Evolutionary conservation across 2,329 filamentous ascomycete genomes (phyloP), one percentile per base, ranked within the genome.

Genomic region (Penicillium occitanis): DNA sequence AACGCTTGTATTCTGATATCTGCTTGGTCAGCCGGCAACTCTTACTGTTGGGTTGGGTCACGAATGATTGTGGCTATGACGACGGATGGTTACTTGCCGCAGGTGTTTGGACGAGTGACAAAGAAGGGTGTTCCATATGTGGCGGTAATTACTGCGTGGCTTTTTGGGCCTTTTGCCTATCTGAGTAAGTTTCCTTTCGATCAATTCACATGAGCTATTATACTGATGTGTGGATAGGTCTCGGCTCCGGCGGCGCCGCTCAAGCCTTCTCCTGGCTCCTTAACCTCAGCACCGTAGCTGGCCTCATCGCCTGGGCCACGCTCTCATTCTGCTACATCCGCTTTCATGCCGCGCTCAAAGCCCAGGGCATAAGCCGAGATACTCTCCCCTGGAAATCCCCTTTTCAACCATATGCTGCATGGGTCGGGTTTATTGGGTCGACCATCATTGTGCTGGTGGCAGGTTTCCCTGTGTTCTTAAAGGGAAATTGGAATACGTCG

Each of bases 321-420:
- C 88, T 89, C 72, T 81, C 79, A 60, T 77, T 85, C 65, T 79
- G 83, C 35, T 85, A 83, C 71, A 71, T 85, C 5, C 80, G 81
- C 8, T 87, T 87, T 76, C 78, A 78, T 67, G 82, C 82, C 53
- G 81, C 79, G 0, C 71, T 71, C 28, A 64, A 68, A 6, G 72
- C 71, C 1, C 81, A 83, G 51, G 72, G 73, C 2, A 70, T 82
- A 11, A 64, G 62, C 58, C 66, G 67, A 25, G 55, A 68, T 22
- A 55, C 77, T 35, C 74, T 85, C 6, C 82, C 84, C 0, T 85
- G 83, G 70, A 76, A 78, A 30, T 82, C 80, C 14, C 74, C 75
- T 2, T 71, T 86, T 5, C 85, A 87, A 70, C 85, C 90, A 0
- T 91, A 89, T 73, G 85, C 85, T 1, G 84, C 88, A 0, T 92